Evolutionary conservation across 108 stramenopile genomes (phyloP), one percentile per base, ranked within the genome.

Genomic region (Stephanodiscus triporus): DNA sequence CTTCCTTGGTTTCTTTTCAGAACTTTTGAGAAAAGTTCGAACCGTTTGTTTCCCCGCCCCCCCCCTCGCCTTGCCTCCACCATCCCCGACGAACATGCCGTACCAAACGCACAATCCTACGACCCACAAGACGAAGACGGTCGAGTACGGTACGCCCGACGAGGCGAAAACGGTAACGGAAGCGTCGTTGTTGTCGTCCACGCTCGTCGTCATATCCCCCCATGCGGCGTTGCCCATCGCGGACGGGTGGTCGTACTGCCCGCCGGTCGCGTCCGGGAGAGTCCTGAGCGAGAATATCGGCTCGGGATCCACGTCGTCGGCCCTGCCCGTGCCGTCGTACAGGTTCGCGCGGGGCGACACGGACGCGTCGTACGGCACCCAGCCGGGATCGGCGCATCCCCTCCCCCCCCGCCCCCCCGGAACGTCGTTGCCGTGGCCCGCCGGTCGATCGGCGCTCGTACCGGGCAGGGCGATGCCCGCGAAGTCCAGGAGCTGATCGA

Each of bases 301-400:
- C 73, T 94, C 89, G 9, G 87, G 81, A 54, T 94, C 90, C 54
- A 94, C 63, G 72, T 94, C 85, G 73, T 87, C 81, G 9, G 85
- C 85, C 23, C 87, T 86, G 9, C 80, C 80, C n/a, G 49, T 71
- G 29, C 86, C 76, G 68, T 86, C 77, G 61, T 83, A 89, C 47
- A 91, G 75, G 80, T 94, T 91, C 16, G 80, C 90, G 42, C 84
- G 63, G 7, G 93, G 89, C 8, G 90, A 94, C 71, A 90, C 89
- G 14, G 80, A 78, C 14, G 73, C 67, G 78, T 91, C 84, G 71
- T 90, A 94, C 5, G 88, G 87, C 6, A 90, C 89, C 88, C 86
- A 94, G 10, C 53, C 56, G 24, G 77, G 65, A 65, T 87, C 83
- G 9, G 70, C 69, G 56, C 90, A 90, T 6, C 80, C 67, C 34